Conservation (phyloP, 106 monocot genomes). For the Dioscorea zingiberensis region DNA sequence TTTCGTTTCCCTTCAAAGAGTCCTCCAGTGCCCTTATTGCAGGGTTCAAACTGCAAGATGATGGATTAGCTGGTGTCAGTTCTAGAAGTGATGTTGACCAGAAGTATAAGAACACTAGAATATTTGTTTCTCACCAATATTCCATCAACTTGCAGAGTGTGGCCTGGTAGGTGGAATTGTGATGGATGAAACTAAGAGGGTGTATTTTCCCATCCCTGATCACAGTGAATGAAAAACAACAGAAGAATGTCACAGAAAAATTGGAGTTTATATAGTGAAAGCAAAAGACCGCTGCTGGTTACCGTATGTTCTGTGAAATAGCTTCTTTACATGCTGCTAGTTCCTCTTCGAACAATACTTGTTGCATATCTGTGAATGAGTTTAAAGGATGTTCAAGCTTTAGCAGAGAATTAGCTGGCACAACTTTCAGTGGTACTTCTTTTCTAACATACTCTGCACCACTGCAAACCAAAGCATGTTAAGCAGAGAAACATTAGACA, state of each 20-base stretch:
- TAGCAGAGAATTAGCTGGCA: constrained; percentile 52
- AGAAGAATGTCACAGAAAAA: neutral
- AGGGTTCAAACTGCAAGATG: constrained; percentile 62
- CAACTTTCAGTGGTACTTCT: constrained; percentile 70
- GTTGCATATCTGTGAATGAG: constrained; percentile 65
- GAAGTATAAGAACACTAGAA: neutral
- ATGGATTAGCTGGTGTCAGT: neutral
- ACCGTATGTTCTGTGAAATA: constrained; percentile 57
- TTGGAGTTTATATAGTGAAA: no score
- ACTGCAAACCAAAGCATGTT: constrained; percentile 23
- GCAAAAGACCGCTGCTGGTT: constrained; percentile 4
- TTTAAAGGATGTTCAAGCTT: constrained; percentile 53
- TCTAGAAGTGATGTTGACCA: neutral
- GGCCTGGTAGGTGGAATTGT: constrained; percentile 88
- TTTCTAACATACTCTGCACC: constrained; percentile 84
- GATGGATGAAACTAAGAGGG: constrained; percentile 88
- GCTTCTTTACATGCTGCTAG: constrained; percentile 61
- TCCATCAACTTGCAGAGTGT: constrained; percentile 97
- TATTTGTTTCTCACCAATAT: constrained; percentile 50
- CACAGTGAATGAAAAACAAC: constrained; percentile 9
- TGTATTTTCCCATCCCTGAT: constrained; percentile 78
- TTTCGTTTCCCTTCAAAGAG: constrained; percentile 70
- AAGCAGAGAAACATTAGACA: neutral
- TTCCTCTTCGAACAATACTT: constrained; percentile 83
- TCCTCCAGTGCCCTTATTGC: constrained; percentile 72